A percentile compares a stretch with the other conserved stretches of the same genome.
These are phyloP conservation scores for Omphalotus olearius DNA, from an alignment of 1,284 basidiomycete species.

Conservation along the genomic window DNA sequence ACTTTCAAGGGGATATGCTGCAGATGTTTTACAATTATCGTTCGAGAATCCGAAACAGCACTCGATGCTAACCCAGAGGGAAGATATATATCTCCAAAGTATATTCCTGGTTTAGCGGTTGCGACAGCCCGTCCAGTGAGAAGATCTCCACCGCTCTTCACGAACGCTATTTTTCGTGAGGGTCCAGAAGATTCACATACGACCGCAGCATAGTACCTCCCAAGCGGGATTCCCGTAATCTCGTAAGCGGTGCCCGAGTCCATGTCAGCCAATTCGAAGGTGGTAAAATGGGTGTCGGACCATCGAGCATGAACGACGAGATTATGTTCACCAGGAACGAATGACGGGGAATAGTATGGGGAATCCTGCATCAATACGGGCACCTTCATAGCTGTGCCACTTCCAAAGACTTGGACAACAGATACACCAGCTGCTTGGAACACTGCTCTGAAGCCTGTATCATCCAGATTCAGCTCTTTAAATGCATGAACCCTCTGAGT, in stretches of 20 bases:
- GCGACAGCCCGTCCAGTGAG: constrained; percentile 62
- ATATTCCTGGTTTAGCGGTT: constrained; percentile 57
- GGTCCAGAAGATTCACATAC: constrained; percentile 41
- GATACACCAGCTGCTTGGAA: constrained; percentile 54
- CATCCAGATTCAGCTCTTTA: constrained; percentile 53
- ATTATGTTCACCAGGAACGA: constrained; percentile 46
- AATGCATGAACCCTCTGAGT: constrained; percentile 57
- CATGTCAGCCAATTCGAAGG: constrained; percentile 61
- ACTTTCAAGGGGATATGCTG: constrained; percentile 43
- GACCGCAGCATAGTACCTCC: constrained; percentile 58
- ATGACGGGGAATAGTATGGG: constrained; percentile 66
- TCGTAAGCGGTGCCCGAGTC: constrained; percentile 40
- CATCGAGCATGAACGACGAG: constrained; percentile 62
- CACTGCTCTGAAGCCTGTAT: constrained; percentile 43
- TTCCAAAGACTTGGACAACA: constrained; percentile 43
- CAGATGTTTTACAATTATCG: constrained; percentile 34
- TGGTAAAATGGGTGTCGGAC: constrained; percentile 59
- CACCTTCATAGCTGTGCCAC: constrained; percentile 30
- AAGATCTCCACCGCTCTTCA: constrained; percentile 54
- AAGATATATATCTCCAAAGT: constrained; percentile 53
- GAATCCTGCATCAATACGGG: constrained; percentile 43
- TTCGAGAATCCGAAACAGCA: constrained; percentile 5
- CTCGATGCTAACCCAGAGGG: constrained; percentile 27
- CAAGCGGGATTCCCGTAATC: constrained; percentile 52
- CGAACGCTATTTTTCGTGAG: constrained; percentile 52